Conservation (phyloP, 305 asterid genomes). For the Fraxinus floribunda region DNA sequence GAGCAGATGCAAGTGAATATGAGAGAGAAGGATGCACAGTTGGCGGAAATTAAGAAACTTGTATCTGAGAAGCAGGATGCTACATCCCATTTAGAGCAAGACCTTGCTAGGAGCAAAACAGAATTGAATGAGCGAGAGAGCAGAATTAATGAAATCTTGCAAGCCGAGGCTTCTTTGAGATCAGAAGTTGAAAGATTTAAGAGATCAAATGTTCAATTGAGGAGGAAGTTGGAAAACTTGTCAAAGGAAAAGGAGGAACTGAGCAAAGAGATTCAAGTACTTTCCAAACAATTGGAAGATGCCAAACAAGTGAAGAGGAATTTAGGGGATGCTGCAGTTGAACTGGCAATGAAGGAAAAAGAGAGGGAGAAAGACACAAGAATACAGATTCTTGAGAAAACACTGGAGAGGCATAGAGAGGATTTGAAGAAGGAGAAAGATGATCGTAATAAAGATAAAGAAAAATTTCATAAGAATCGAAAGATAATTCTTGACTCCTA, state of each 20-base stretch:
- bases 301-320: slow-evolving; percentile 60
- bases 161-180: slow-evolving; percentile 57
- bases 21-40: slow-evolving; percentile 62
- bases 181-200: slow-evolving; percentile 46
- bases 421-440: slow-evolving; percentile 59
- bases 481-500: slow-evolving; percentile 46
- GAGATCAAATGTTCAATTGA: slow-evolving; percentile 30
- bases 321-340: slow-evolving; percentile 55
- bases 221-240: slow-evolving; percentile 47
- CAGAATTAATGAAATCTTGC: slow-evolving; percentile 55
- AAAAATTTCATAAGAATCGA: slow-evolving; percentile 35
- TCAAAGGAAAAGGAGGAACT: slow-evolving; percentile 61
- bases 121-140: slow-evolving; percentile 63
- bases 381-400: slow-evolving; percentile 74
- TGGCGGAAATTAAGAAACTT: slow-evolving; percentile 59
- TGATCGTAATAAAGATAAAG: slow-evolving; percentile 56
- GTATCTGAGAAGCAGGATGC: slow-evolving; percentile 61
- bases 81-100: slow-evolving; percentile 56
- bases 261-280: slow-evolving; percentile 55
- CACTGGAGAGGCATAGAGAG: slow-evolving; percentile 64
- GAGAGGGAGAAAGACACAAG: slow-evolving; percentile 70
- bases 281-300: slow-evolving; percentile 75
- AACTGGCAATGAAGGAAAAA: slow-evolving; percentile 65
- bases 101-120: slow-evolving; percentile 51
- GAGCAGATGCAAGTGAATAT: slow-evolving; percentile 60